Base-by-base conservation (phyloP, 1,284 basidiomycete genomes). In the Pyrrhoderma lamaoense region DNA sequence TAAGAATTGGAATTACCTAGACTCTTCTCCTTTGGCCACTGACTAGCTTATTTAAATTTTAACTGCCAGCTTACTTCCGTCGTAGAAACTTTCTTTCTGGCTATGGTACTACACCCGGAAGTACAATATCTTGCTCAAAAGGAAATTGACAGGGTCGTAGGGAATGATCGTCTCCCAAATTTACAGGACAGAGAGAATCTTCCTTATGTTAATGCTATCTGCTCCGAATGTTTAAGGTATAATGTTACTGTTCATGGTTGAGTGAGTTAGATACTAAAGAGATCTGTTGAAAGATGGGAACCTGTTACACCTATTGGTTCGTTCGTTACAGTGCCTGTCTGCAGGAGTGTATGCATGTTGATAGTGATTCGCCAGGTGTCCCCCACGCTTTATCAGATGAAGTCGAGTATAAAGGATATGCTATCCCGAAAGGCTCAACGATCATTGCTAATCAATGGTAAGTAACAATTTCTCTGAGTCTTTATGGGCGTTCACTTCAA, bases 91-190 rank as follows among this genome's bases (percentile, higher is more conserved):
- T 47, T 51, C 42, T 18, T 57, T 14, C 34, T 55, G 37, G 50
- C 46, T 23, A 54, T 57, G 53, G 35, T 47, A 8, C 53, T 48
- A 36, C n/a, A 52, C 39, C 65, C 65, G 0, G 52, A 54, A 3
- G 56, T 56, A 16, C 59, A 62, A 25, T 31, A 35, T 14, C 56
- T 56, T 37, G 51, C 61, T 2, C 64, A 64, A 42, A 49, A 37
- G 9, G 65, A 67, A 48, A 50, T 66, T 18, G 62, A 67, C 44
- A 14, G 19, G 3, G 58, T 65, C 8, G 55, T 62, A 2, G 58
- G 57, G 8, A 16, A 19, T 7, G 65, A 69, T 36, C 61, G 72
- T 23, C 45, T 54, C 3, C 52, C 52, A 19, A 42, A 40, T 2
- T 42, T 50, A 22, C 42, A 57, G n/a, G 58, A 62, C 42, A 47